phyloP scores from a whole-genome alignment of 495 filamentous ascomycete genomes.

The Cercophora samala region DNA sequence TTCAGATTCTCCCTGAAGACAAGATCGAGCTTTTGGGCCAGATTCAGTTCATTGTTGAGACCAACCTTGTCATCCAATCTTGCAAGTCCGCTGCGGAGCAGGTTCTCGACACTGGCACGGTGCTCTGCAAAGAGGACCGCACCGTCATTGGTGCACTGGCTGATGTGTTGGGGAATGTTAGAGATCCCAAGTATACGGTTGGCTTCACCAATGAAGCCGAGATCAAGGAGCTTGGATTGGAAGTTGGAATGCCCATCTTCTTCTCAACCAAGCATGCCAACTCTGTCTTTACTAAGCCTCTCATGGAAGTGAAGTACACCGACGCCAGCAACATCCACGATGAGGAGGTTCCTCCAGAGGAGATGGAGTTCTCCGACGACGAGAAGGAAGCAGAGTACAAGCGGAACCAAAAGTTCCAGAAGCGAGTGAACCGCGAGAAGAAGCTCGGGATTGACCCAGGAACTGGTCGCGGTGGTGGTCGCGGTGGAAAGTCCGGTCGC shows the following conservation, averaged over 20 bases:
- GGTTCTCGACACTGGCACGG: conserved; percentile 76
- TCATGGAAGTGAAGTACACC: conserved; percentile 74
- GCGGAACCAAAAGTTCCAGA: conserved; percentile 58
- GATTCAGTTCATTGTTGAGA: conserved; percentile 62
- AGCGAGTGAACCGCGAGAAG: conserved; percentile 34
- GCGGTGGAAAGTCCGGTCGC: conserved; percentile 19
- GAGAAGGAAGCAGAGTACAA: conserved; percentile 86
- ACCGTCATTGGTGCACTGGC: conserved; percentile 71
- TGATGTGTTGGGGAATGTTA: conserved; percentile 78
- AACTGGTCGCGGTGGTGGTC: conserved; percentile 32
- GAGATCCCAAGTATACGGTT: conserved; percentile 77
- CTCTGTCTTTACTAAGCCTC: conserved; percentile 76
- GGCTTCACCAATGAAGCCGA: conserved; percentile 64
- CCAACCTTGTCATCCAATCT: conserved; percentile 71
- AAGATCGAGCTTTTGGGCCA: conserved; percentile 68
- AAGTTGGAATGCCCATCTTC: conserved; percentile 63
- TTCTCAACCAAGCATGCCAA: conserved; percentile 72
- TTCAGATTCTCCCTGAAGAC: conserved; percentile 70
- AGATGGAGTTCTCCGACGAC: conserved; percentile 93
- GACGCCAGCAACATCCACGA: conserved; percentile 94
- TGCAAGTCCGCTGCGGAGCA: conserved; percentile 73
- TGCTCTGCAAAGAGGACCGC: conserved; percentile 76
- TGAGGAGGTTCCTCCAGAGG: conserved; percentile 81
- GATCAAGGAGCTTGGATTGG: conserved; percentile 61
- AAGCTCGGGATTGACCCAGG: neutral